phyloP scores from a whole-genome alignment of 192 early-diverging fungal species.

The Backusella morwellensis region DNA sequence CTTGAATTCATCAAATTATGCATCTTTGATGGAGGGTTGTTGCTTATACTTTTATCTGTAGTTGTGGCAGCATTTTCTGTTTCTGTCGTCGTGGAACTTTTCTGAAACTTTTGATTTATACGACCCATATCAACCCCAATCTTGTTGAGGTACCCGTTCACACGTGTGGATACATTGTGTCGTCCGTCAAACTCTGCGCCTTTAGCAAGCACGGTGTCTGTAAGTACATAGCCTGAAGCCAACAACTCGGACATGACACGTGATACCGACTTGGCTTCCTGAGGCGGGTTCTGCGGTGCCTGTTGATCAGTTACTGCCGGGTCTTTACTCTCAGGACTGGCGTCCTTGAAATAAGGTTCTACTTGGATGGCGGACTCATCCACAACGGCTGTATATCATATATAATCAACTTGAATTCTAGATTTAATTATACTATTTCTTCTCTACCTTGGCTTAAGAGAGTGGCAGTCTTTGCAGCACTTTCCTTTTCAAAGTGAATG shows the following conservation, averaged over 20 bases:
- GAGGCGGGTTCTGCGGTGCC: not conserved
- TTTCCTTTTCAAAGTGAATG: slow-evolving; percentile 48
- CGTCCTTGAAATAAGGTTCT: slow-evolving; percentile 38
- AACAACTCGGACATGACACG: slow-evolving; percentile 60
- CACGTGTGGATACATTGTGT: slow-evolving; percentile 39
- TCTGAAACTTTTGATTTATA: slow-evolving; percentile 49
- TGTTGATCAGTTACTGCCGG: not conserved
- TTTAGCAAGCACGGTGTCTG: slow-evolving; percentile 54
- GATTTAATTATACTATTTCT: not conserved
- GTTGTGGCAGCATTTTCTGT: slow-evolving; percentile 39
- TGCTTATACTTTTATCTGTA: slow-evolving; percentile 34
- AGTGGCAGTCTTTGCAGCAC: slow-evolving; percentile 55
- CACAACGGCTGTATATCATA: slow-evolving; percentile 39
- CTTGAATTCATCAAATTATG: slow-evolving; percentile 41
- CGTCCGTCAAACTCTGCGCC: slow-evolving; percentile 61
- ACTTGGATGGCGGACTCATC: slow-evolving; percentile 53
- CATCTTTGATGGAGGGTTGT: slow-evolving; percentile 34
- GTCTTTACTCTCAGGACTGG: not conserved
- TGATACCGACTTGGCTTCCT: slow-evolving; percentile 40
- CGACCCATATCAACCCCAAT: slow-evolving; percentile 8
- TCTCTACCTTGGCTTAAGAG: slow-evolving; percentile 43
- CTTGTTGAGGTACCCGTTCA: slow-evolving; percentile 23
- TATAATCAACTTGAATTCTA: not conserved
- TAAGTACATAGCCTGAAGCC: slow-evolving; percentile 60
- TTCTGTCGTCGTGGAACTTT: slow-evolving; percentile 28